phyloP scores from a whole-genome alignment of 768 basidiomycete species.

The Pulveroboletus sp. region DNA sequence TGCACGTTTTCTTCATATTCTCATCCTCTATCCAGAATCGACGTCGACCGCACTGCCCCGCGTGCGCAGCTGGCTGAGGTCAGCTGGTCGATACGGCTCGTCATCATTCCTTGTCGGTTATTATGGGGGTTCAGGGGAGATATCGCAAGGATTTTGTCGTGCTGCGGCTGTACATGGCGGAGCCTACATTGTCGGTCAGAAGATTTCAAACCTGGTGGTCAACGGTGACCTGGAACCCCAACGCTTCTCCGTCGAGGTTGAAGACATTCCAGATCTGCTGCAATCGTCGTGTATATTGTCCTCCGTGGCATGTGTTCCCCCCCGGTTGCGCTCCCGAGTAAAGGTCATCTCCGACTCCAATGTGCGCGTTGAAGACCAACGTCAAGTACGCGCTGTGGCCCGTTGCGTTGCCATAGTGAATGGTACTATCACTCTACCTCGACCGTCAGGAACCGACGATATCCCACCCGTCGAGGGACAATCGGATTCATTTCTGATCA shows the following conservation, averaged over 20 bases:
- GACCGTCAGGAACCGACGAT: constrained; percentile 27
- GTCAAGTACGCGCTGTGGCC: constrained; percentile 31
- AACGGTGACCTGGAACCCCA: constrained; percentile 10
- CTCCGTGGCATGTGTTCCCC: constrained; percentile 37
- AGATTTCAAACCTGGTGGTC: constrained; percentile 30
- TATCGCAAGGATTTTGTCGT: constrained; percentile 88
- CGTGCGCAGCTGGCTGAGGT: constrained; percentile 67
- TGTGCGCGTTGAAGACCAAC: not conserved
- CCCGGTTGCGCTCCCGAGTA: constrained; percentile 20
- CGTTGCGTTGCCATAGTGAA: constrained; percentile 52
- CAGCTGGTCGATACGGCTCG: constrained; percentile 82
- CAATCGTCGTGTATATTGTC: constrained; percentile 54
- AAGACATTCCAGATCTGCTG: constrained; percentile 59
- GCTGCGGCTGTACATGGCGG: constrained; percentile 77
- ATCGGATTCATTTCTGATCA: constrained; percentile 61
- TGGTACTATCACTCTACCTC: constrained; percentile 22
- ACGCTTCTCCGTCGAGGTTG: constrained; percentile 47
- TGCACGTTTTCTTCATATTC: not conserved
- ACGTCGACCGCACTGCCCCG: constrained; percentile 65
- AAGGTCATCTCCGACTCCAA: constrained; percentile 13
- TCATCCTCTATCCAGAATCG: constrained; percentile 50
- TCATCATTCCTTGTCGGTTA: constrained; percentile 91
- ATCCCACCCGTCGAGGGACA: constrained; percentile 15
- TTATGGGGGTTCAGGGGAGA: constrained; percentile 90
- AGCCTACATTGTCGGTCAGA: constrained; percentile 67